These are phyloP conservation scores for Fonsecaea nubica DNA, from an alignment of 2,329 filamentous ascomycete species.

Conservation along the genomic window DNA sequence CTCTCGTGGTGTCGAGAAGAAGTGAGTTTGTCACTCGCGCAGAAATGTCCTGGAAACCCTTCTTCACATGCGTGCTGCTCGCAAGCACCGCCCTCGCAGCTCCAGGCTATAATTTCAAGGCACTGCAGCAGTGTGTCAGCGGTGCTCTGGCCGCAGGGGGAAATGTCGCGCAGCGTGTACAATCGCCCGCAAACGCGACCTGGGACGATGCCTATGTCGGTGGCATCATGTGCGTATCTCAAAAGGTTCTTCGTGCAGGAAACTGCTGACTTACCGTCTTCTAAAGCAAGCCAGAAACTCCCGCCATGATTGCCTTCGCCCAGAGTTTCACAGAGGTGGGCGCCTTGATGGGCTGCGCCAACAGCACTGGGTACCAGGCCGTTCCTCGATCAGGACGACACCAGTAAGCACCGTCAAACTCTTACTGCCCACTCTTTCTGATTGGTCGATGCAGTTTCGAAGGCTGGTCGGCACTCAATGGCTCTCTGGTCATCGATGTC, in stretches of 20 bases:
- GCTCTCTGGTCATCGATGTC: slow-evolving; percentile 7
- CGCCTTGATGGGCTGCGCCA: slow-evolving; percentile 5
- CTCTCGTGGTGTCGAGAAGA: neutral
- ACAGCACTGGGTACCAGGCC: neutral
- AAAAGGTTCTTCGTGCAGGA: neutral
- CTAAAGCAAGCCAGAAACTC: neutral
- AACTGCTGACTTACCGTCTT: neutral
- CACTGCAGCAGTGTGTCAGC: slow-evolving; percentile 1
- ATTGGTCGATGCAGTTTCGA: neutral
- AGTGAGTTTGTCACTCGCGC: neutral
- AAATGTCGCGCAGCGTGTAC: neutral
- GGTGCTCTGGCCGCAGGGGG: slow-evolving; percentile 4
- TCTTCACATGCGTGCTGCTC: slow-evolving; percentile 13
- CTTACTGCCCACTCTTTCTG: neutral
- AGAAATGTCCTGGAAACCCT: neutral
- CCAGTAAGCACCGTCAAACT: neutral
- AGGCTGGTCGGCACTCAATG: slow-evolving; percentile 7
- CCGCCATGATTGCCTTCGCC: slow-evolving; percentile 1
- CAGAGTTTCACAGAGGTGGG: slow-evolving; percentile 8
- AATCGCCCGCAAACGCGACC: slow-evolving; percentile 3
- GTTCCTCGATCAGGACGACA: slow-evolving; percentile 1
- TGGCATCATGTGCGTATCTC: neutral
- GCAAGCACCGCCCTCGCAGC: neutral
- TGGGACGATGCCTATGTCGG: slow-evolving; percentile 4
- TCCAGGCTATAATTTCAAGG: neutral